Evolutionary conservation across 2,329 filamentous ascomycete species (phyloP).

Genomic region (Trichoderma endophyticum): DNA sequence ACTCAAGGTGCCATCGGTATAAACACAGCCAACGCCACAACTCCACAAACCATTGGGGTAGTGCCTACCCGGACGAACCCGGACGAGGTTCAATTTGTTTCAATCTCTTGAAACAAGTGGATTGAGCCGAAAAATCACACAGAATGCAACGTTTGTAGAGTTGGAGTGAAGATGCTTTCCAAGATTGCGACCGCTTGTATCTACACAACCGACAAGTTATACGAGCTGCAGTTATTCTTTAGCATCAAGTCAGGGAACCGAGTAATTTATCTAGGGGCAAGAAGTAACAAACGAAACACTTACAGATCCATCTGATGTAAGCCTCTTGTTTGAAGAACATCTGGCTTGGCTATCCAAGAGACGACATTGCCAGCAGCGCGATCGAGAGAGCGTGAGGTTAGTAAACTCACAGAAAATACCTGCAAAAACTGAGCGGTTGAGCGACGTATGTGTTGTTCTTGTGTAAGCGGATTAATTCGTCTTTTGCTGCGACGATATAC

Average conservation of each 20-base stretch:
- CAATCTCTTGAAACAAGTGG: background rate
- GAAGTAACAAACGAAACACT: background rate
- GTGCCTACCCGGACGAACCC: background rate
- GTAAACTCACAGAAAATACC: background rate
- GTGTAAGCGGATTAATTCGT: too few species aligned
- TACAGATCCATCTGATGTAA: accelerated
- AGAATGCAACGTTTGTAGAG: background rate
- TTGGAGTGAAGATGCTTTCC: background rate
- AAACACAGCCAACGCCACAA: background rate
- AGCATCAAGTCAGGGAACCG: background rate
- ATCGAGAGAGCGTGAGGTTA: background rate
- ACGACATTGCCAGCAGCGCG: background rate
- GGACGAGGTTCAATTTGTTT: background rate
- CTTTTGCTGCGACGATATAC: background rate
- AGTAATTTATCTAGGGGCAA: background rate
- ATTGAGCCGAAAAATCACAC: accelerated
- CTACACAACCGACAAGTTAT: accelerated
- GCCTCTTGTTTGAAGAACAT: background rate
- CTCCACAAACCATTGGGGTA: background rate
- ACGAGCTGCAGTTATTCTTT: background rate
- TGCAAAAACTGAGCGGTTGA: background rate
- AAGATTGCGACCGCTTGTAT: background rate
- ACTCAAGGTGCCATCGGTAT: background rate
- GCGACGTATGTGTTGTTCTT: too few species aligned
- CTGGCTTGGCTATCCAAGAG: background rate